A percentile compares a stretch with the other conserved stretches of the same genome.
Conservation (phyloP, 768 basidiomycete species). For the Macrocybe gigantea region DNA sequence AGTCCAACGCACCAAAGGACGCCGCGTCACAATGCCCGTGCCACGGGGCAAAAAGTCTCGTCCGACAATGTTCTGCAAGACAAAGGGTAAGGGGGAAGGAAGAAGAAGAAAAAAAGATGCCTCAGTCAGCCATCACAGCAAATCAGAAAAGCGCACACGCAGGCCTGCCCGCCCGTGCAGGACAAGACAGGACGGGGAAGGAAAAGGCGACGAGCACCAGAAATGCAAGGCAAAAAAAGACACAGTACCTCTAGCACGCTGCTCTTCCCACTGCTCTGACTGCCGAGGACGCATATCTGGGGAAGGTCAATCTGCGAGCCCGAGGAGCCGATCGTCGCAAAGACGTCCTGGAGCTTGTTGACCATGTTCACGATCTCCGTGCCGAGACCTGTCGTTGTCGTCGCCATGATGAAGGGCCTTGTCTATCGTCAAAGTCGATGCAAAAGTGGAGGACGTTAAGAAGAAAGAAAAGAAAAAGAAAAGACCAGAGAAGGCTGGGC, state of each 20-base stretch:
- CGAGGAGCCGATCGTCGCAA: slow-evolving; percentile 75
- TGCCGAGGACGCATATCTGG: slow-evolving; percentile 87
- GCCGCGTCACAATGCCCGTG: slow-evolving; percentile 95
- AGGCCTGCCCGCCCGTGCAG: too few relatives aligned
- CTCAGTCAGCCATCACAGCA: too few relatives aligned
- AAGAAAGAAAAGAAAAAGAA: not conserved
- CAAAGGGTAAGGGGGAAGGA: not conserved
- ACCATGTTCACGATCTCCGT: slow-evolving; percentile 75
- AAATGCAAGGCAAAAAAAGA: not conserved
- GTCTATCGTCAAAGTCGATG: not conserved
- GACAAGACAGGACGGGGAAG: too few relatives aligned
- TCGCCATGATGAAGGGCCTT: slow-evolving; percentile 35
- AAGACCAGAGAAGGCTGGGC: too few relatives aligned
- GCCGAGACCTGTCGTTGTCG: slow-evolving; percentile 63
- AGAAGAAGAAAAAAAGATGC: slow-evolving; percentile 3
- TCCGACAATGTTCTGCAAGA: slow-evolving; percentile 86
- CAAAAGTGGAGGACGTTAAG: slow-evolving; percentile 5
- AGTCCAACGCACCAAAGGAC: slow-evolving; percentile 70
- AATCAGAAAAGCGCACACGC: too few relatives aligned
- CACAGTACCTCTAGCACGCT: slow-evolving; percentile 77
- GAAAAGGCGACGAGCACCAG: too few relatives aligned
- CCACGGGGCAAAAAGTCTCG: slow-evolving; percentile 98
- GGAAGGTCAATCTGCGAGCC: slow-evolving; percentile 82
- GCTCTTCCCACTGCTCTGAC: slow-evolving; percentile 92
- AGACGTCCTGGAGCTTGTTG: slow-evolving; percentile 91